Base-by-base conservation (phyloP, 345 rosid species). In the Acer saccharum region DNA sequence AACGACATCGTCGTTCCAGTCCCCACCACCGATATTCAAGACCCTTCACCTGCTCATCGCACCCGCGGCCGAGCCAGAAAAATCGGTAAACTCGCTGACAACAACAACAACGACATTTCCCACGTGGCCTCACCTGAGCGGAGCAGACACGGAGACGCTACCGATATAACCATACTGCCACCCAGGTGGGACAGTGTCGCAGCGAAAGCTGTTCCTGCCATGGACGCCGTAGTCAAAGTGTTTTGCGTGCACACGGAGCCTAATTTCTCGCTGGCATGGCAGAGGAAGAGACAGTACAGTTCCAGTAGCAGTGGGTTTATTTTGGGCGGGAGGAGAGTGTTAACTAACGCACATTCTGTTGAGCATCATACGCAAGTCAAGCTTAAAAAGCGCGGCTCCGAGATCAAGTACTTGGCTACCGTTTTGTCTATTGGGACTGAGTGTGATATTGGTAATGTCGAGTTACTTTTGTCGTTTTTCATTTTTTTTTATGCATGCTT, bases 191-290 rank as follows among this genome's bases (percentile, higher is more conserved):
- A 92, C 75, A 84, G 81, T 67, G 95, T 88, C 7, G 77, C 63
- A 3, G 90, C 82, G 68, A 91, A 90, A 78, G 98, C 86, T 43
- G 87, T 88, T 10, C 95, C 95, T 16, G 85, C 93, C 4, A 94
- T 94, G 98, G 97, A 94, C 55, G 91, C 98, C 29, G 98, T 93
- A 8, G 98, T 95, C 57, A 95, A 95, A 79, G 95, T 95, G 46
- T 93, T 95, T 58, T 95, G 98, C 29, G 98, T 91, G 39, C 98
- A 93, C 48, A 90, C 98, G 8, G 97, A 93, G 76, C 98, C 98
- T 2, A 95, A 95, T 81, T 95, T 89, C 84, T 95, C 98, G 9
- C 83, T 91, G 6, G 93, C 98, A 2, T 95, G 98, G 98, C 98
- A 95, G 79, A 82, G 97, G 80, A 93, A 95, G 78, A 77, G 95